Evolutionary conservation across 1,284 basidiomycete species (phyloP).

Genomic region (Malassezia furfur): DNA sequence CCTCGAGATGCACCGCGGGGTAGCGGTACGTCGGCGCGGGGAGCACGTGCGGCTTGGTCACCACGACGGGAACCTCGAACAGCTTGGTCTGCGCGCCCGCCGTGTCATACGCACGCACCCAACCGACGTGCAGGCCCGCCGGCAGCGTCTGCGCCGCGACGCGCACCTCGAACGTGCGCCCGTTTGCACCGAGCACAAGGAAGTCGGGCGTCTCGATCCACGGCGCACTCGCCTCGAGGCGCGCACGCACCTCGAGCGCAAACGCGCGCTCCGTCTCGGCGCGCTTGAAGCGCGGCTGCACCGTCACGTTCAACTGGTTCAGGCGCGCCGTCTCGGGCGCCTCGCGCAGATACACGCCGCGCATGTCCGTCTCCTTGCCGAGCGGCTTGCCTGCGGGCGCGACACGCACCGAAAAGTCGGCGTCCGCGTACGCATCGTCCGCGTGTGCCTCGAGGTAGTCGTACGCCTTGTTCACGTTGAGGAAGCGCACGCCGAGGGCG

Average conservation of each 20-base stretch:
- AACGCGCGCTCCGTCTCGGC: constrained; percentile 43
- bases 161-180: constrained; percentile 46
- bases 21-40: constrained; percentile 29
- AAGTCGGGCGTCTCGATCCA: constrained; percentile 45
- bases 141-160: constrained; percentile 42
- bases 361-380: constrained; percentile 24
- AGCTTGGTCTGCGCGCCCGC: constrained; percentile 34
- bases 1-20: constrained; percentile 25
- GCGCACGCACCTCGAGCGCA: constrained; percentile 38
- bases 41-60: constrained; percentile 41
- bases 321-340: constrained; percentile 32
- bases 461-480: constrained; percentile 47
- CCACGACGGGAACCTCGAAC: constrained; percentile 47
- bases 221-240: constrained; percentile 30
- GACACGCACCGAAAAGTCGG: constrained; percentile 41
- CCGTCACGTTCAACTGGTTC: constrained; percentile 40
- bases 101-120: constrained; percentile 42
- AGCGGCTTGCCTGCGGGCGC: constrained; percentile 41
- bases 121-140: constrained; percentile 44
- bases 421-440: constrained; percentile 41
- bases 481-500: constrained; percentile 44
- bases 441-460: constrained; percentile 43
- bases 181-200: constrained; percentile 44
- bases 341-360: constrained; percentile 48
- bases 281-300: constrained; percentile 37